Evolutionary conservation across 1,284 basidiomycete genomes (phyloP), one percentile per base, ranked within the genome.

Genomic region (Pseudozyma hubeiensis): DNA sequence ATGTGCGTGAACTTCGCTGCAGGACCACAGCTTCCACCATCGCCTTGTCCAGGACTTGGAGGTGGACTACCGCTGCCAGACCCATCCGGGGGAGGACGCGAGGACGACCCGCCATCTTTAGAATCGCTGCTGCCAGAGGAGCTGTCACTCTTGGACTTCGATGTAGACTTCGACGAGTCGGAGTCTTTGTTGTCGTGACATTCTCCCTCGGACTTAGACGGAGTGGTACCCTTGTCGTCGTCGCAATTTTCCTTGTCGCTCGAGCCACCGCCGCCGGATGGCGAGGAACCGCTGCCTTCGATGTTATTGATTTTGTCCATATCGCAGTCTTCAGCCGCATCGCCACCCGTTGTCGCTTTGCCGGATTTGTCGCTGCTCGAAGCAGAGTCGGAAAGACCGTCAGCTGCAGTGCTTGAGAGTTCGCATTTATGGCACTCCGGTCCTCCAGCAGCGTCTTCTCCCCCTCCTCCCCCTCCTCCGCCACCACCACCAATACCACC

Each of bases 1-100:
- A 66, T 60, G 33, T 61, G 37, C 9, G 52, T 49, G 53, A 48
- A 66, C 8, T 48, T 13, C 6, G 64, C 64, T 16, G 44, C 10
- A 8, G 47, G 17, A 4, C 63, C 56, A 37, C 63, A 58, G 47
- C 47, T 62, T 34, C 7, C 46, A 40, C n/a, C 7, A 4, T 19
- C 41, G 14, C 40, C 13, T 33, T 17, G 34, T 7, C 39, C 16
- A 40, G 39, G 30, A 19, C 39, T 33, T 29, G 40, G 2, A 41
- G 11, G 7, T 5, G 14, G 16, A 24, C 14, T 30, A 19, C 47
- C 17, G 45, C 45, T 47, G 11, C 30, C 33, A 11, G 30, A 34
- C 14, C 39, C 34, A 16, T 24, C 34, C 8, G 35, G 14, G 14
- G 35, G 35, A 37, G 35, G 35, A 37, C 10, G 14, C 35, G 35